Conservation (phyloP, 495 filamentous ascomycete genomes). For the Immersiella caudata region DNA sequence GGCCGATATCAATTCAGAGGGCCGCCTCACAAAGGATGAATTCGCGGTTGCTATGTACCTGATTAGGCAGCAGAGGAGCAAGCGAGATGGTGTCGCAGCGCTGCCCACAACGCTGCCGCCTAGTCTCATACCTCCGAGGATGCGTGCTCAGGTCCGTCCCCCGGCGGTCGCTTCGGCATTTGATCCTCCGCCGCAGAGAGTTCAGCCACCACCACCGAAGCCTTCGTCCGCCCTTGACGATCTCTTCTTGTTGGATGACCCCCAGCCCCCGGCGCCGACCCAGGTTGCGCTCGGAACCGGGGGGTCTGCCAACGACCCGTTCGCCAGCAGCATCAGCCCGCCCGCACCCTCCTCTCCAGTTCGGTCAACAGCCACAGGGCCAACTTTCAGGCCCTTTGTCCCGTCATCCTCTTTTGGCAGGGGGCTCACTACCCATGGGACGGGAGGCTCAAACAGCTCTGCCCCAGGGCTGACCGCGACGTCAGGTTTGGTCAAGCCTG, state of each 20-base stretch:
- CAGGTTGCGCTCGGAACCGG: conserved; percentile 73
- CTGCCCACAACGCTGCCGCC: conserved; percentile 76
- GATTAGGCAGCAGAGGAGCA: conserved; percentile 82
- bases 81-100: conserved; percentile 58
- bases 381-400: conserved; percentile 84
- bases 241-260: conserved; percentile 83
- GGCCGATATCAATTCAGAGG: conserved; percentile 89
- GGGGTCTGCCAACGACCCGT: conserved; percentile 67
- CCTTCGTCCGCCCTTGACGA: conserved; percentile 87
- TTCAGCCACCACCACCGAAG: conserved; percentile 53
- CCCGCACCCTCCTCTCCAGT: conserved; percentile 56
- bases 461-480: conserved; percentile 26
- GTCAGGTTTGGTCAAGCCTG: conserved; percentile 30
- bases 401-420: conserved; percentile 91
- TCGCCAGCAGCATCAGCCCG: conserved; percentile 52
- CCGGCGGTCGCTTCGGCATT: conserved; percentile 50
- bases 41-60: conserved; percentile 98
- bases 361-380: conserved; percentile 49
- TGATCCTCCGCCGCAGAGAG: conserved; percentile 48
- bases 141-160: conserved; percentile 69
- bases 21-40: conserved; percentile 81
- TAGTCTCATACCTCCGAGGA: conserved; percentile 83
- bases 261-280: conserved; percentile 54
- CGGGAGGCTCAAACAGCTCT: conserved; percentile 67
- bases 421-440: conserved; percentile 73